Base-by-base conservation (phyloP, 2,329 filamentous ascomycete species). In the Helminthosporium solani region DNA sequence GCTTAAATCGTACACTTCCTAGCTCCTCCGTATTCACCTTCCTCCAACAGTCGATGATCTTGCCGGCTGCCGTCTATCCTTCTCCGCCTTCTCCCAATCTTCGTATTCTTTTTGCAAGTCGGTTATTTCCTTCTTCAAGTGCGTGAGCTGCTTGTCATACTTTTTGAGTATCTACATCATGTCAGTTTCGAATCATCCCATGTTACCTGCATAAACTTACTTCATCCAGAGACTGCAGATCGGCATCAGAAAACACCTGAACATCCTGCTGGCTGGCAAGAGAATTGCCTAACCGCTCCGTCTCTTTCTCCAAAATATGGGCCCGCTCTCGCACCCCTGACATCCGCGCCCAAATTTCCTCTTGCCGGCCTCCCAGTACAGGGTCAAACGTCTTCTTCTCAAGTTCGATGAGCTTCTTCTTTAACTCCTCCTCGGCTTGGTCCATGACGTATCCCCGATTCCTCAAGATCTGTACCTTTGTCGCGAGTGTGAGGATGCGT, bases 301-400 rank as follows among this genome's bases (percentile, higher is more conserved):
- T 78, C 73, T 94, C 88, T 58, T 81, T 82, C 62, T 86, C 85
- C 57, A 95, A 70, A 59, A 83, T 80, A 55, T 85, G 82, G 18
- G 87, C 85, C 54, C 89, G 83, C 50, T 87, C 86, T 53, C 87
- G 78, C 38, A 94, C 74, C 30, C 86, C 81, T 39, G 90, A 85
- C 73, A 94, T 81, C 36, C 88, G 77, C 54, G 88, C 90, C 88
- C 88, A 94, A 35, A 94, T 83, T 74, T 94, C 88, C 70, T 94
- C 89, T 64, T 89, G 85, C 55, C 87, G 77, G 2, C 87, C 88
- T 30, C 81, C 81, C 44, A 92, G 78, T 7, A 84, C 84, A 7
- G 89, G 88, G 61, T 94, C 88, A 53, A 84, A 83, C 21, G 90
- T 81, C 40, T 78, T 76, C 61, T 82, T 81, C 66, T 91, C 86